A percentile compares a stretch with the other conserved stretches of the same genome.
Conservation (phyloP, 495 filamentous ascomycete genomes). For the Penicillium taxi region DNA sequence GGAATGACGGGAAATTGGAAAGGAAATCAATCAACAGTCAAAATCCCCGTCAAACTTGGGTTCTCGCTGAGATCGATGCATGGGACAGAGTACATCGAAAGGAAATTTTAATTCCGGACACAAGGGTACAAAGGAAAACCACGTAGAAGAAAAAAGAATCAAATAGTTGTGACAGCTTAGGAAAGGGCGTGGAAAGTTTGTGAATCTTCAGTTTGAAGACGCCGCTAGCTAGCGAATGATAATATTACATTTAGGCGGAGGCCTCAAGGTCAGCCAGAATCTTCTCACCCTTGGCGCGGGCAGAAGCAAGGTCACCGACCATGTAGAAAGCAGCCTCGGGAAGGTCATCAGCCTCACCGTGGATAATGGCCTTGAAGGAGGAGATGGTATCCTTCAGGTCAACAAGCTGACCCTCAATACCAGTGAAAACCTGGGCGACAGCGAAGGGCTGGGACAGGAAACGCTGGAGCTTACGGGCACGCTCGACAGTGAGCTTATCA, state of each 20-base stretch:
- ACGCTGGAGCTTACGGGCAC: constrained; percentile 98
- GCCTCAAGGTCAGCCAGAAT: constrained; percentile 91
- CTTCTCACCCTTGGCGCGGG: constrained; percentile 97
- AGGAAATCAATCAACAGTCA: constrained; percentile 12
- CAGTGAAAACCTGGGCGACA: constrained; percentile 96
- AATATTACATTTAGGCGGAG: constrained; percentile 50
- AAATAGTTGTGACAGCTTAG: constrained; percentile 8
- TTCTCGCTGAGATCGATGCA: constrained; percentile 35
- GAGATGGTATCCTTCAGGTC: constrained; percentile 96
- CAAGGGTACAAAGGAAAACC: constrained; percentile 6
- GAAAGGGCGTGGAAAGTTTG: constrained; percentile 5
- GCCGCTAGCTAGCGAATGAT: constrained; percentile 30
- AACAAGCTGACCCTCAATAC: constrained; percentile 96
- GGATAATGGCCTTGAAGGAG: constrained; percentile 96
- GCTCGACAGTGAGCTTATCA: constrained; percentile 99
- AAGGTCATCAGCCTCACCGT: constrained; percentile 89
- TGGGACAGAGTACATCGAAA: no score
- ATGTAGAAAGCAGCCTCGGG: constrained; percentile 97
- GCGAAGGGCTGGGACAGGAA: constrained; percentile 99
- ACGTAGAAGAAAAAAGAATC: constrained; percentile 19
- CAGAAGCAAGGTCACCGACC: constrained; percentile 93
- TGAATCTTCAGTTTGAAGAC: constrained; percentile 9
- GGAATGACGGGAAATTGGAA: no score
- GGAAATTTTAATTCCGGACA: constrained; percentile 1
- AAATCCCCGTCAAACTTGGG: constrained; percentile 25